These are phyloP conservation scores for Podila verticillata DNA, from an alignment of 192 early-diverging fungal genomes.

Conservation along the genomic window DNA sequence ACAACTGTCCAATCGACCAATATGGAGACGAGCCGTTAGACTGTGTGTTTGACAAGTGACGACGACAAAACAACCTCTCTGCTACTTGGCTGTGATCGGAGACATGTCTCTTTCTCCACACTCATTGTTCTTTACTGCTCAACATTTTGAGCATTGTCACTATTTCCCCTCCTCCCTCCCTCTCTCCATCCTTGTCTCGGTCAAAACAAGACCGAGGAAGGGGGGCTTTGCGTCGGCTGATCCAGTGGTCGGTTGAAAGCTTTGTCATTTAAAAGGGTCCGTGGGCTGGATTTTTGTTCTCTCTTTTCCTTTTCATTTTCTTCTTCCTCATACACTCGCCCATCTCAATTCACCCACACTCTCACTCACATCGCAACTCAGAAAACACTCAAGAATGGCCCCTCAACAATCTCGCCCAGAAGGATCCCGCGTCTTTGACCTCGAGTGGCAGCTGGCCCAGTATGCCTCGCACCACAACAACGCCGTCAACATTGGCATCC, in stretches of 20 bases:
- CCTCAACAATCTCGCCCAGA: too few relatives aligned
- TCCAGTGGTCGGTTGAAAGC: too few relatives aligned
- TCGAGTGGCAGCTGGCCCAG: conserved; percentile 76
- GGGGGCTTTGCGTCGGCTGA: too few relatives aligned
- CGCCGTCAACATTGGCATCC: conserved; percentile 81
- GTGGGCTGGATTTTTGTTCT: too few relatives aligned
- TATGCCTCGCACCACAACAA: conserved; percentile 88
- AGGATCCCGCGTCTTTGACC: conserved; percentile 67
- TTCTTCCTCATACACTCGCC: too few relatives aligned
- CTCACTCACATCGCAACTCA: too few relatives aligned
- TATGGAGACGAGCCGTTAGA: neutral
- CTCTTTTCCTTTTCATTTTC: too few relatives aligned
- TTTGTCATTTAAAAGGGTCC: too few relatives aligned
- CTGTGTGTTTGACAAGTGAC: neutral
- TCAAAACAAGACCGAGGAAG: too few relatives aligned
- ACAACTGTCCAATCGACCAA: neutral
- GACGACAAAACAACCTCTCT: neutral
- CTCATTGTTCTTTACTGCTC: neutral
- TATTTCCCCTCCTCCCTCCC: neutral
- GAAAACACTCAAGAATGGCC: too few relatives aligned
- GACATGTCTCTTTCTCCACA: neutral
- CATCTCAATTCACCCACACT: too few relatives aligned
- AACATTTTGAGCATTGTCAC: neutral
- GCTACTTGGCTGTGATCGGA: neutral
- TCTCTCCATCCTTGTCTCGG: neutral